Conservation (phyloP, 2,329 filamentous ascomycete species). For the Xylaria sp. region DNA sequence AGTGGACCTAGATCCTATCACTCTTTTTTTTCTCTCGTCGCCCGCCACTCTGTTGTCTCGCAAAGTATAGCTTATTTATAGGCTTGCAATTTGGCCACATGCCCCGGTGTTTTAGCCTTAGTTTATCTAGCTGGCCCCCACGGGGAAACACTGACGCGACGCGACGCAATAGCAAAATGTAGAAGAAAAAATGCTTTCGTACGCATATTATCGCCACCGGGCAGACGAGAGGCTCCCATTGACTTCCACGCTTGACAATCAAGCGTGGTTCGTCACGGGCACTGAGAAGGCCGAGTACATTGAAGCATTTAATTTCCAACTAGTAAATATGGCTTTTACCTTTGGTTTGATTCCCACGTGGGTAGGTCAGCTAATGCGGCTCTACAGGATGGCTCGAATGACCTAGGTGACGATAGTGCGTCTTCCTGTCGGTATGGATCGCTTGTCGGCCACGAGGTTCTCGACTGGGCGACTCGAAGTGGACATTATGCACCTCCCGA, state of each 20-base stretch:
- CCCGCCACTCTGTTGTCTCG: too few species aligned
- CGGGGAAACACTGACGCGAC: too few species aligned
- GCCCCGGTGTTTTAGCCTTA: too few species aligned
- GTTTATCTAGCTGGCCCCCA: too few species aligned
- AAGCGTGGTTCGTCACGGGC: conserved; percentile 9
- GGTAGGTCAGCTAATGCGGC: background rate
- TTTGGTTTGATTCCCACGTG: background rate
- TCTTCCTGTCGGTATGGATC: conserved; percentile 3
- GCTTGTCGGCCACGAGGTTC: conserved; percentile 10
- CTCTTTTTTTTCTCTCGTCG: too few species aligned
- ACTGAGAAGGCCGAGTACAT: conserved; percentile 18
- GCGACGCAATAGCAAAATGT: too few species aligned
- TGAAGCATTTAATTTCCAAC: background rate
- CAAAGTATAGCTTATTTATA: too few species aligned
- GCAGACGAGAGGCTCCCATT: background rate
- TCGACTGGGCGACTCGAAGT: conserved; percentile 11
- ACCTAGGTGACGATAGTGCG: background rate
- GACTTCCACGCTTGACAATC: conserved; percentile 2
- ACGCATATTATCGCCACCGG: background rate
- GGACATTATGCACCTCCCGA: background rate
- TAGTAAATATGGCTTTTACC: background rate
- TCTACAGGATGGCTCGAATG: conserved; percentile 1
- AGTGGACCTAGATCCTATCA: too few species aligned
- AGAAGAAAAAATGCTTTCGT: conserved; percentile 16
- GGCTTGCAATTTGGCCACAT: too few species aligned